Base-by-base conservation (phyloP, 495 filamentous ascomycete genomes). In the Aspergillus cavernicola region DNA sequence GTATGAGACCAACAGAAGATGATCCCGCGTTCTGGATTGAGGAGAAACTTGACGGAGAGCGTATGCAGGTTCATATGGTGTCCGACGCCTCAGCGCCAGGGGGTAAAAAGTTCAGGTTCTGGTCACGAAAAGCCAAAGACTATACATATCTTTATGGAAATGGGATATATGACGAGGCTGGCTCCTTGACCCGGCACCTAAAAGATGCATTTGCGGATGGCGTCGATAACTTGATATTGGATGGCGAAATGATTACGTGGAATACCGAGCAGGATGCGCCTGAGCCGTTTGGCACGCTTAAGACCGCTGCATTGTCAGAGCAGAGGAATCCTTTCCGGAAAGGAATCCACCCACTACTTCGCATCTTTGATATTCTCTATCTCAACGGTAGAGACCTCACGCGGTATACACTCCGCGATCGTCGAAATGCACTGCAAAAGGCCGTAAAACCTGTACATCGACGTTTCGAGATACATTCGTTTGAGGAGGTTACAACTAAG, bases 171-270 rank as follows among this genome's bases (percentile, higher is more conserved):
- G 88, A 96, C 57, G 83, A 86, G 11, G 84, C 85, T 37, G 81
- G 82, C n/a, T 83, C 90, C 8, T 63, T 97, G 16, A 95, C 93
- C 0, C 74, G 90, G 26, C 84, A 95, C 63, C 69, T 97, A 11
- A 82, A 84, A 45, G 76, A 83, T 49, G 90, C 89, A 4, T 98
- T 98, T 62, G 73, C 83, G 13, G 75, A 84, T 6, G 82, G 84
- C 0, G 92, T 97, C 8, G 73, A 84, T 38, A 89, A 90, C 62
- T 78, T 97, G 60, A 95, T 98, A 26, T 75, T 98, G 2, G 93
- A 98, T 59, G 93, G 93, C 9, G 93, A 98, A 68, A 98, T 98
- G 93, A 89, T 98, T 47, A 96, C 91, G 8, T 98, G 95, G 95
- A 90, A 97, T 65, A 85, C 90, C n/a, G 84, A 87, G 43, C 72